A percentile compares a stretch with the other conserved stretches of the same genome.
Conservation (phyloP, 2,329 filamentous ascomycete genomes). For the Colletotrichum brevisporum region DNA sequence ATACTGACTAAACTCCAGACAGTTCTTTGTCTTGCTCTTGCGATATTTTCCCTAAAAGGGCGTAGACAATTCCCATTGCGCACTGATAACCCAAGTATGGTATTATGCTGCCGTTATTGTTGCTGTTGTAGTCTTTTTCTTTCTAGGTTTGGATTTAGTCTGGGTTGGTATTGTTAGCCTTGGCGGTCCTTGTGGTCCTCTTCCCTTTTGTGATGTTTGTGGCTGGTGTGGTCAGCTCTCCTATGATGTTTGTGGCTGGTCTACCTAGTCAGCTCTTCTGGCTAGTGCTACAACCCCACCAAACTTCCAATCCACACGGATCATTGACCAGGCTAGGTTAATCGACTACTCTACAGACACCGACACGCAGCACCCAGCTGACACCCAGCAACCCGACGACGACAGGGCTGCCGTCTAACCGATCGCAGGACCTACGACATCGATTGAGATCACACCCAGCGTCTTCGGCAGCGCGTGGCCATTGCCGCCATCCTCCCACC, state of each 20-base stretch:
- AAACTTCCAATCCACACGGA: no score
- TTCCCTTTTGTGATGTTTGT: not conserved
- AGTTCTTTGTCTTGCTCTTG: not conserved
- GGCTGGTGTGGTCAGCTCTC: not conserved
- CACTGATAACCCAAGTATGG: not conserved
- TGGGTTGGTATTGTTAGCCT: not conserved
- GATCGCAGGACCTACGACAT: no score
- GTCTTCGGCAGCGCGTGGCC: conserved; percentile 6
- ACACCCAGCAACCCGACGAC: no score
- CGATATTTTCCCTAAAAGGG: no score
- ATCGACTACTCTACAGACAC: no score
- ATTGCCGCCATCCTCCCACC: conserved; percentile 19
- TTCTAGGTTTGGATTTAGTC: not conserved
- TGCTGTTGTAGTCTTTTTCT: not conserved
- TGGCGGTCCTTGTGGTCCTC: not conserved
- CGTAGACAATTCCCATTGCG: not conserved
- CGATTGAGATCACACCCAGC: not conserved
- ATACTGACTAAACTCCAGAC: not conserved
- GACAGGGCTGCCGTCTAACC: no score
- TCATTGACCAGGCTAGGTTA: no score
- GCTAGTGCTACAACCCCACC: no score
- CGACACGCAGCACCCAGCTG: no score
- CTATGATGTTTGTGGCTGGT: not conserved
- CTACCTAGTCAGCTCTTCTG: not conserved
- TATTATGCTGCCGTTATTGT: not conserved